Evolutionary conservation across 1,139 yeast genomes (phyloP), one percentile per base, ranked within the genome.

Genomic region (Taiozyma onychis): DNA sequence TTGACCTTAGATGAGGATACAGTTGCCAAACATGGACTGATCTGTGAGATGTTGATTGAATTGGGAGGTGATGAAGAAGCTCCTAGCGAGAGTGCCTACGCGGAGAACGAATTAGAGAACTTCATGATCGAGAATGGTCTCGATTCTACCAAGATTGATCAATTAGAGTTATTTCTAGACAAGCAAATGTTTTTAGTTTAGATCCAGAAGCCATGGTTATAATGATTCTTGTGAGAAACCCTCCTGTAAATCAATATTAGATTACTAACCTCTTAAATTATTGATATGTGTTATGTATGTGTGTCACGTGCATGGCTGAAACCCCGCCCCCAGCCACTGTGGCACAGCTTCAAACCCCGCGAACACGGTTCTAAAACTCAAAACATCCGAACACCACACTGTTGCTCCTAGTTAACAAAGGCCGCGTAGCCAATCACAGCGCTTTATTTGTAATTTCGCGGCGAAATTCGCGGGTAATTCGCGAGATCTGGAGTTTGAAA

Each of bases 111-210:
- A 27, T 26, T 48, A 14, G 50, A 48, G 21, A 13, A n/a, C 9
- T 48, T 48, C 28, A 42, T 48, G 14, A 35, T 43, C 3, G 44
- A 48, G 28, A 44, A 48, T 39, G 50, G 45, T 10, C 16, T 48
- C 18, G 45, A 48, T 21, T 35, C 48, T 6, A 45, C 47, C 6
- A 45, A 44, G 13, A 48, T 48, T 21, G 50, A 48, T 21, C 50
- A 45, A 22, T 34, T 48, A 21, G 50, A 48, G 39, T 16, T 30
- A 14, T 30, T 30, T 8, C 10, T 30, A 4, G 34, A 30, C 16
- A 30, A 30, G 16, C 34, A 30, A 10, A 30, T 16, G 34, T 30
- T 30, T 10, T 14, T 30, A 13, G 34, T 30, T 14, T 30, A 30
- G 2, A 26, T 6, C 4, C 2, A 26, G 9, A 26, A 9, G 7